Base-by-base conservation (phyloP, 2,329 filamentous ascomycete species). In the Trichoderma asperellum region DNA sequence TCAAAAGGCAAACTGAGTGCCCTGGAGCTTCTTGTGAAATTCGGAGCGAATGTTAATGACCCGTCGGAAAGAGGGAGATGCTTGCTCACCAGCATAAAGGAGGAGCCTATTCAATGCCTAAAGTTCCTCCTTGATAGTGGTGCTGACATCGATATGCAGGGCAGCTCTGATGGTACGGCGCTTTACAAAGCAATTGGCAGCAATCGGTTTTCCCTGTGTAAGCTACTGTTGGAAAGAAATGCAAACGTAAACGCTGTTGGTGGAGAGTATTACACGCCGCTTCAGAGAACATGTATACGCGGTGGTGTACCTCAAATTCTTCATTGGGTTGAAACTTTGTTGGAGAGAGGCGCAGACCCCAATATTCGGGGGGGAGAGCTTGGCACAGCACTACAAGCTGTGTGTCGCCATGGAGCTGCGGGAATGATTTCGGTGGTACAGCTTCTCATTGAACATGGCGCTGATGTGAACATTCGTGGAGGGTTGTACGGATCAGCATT, bases 61-160 rank as follows among this genome's bases (percentile, higher is more conserved):
- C 21, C n/a, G 10, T 49, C 47, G n/a, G 1, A 24, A 11, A 24
- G 4, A 11, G 47, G n/a, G n/a, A 49, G 47, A 11, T 24, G n/a
- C 7, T n/a, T 49, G 2, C 24, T 47, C 37, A n/a, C 37, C 32
- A 12, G 10, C 8, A 1, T 49, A 4, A 0, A 4, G 6, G 0
- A 14, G 1, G 3, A 2, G 8, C 5, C 12, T 4, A 4, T 8
- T 4, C 21, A 29, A 1, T 0, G 1, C 12, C 5, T 29, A 0
- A 1, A 21, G 2, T 43, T 47, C 21, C 37, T 60, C 11, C 58
- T 60, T 0, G 24, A 60, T 16, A 18, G 5, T 1, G 37, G 58
- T 6, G 37, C 37, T 27, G 27, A 47, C 1, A 60, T 47, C 0
- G 24, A 60, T 21, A 32, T 21, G 10, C 58, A 47, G 2, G 24